Evolutionary conservation across 495 filamentous ascomycete species (phyloP).

Genomic region (Aspergillus avenaceus): DNA sequence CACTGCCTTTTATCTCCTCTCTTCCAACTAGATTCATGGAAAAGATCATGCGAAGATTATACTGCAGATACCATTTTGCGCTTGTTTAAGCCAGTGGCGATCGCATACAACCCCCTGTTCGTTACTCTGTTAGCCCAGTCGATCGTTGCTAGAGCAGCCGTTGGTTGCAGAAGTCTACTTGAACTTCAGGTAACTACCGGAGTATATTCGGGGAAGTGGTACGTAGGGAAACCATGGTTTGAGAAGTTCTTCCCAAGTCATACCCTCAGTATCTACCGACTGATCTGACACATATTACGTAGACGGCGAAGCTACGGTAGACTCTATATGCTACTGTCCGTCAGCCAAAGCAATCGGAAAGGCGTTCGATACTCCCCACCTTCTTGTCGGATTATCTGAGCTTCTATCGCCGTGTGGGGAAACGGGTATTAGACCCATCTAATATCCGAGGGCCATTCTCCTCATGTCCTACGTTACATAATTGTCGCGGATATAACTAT

Average conservation of each 20-base stretch:
- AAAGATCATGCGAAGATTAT: background rate
- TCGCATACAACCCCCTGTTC: background rate
- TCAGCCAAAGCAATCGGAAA: background rate
- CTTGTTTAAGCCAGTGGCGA: constrained; percentile 6
- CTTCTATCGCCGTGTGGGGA: background rate
- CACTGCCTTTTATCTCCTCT: background rate
- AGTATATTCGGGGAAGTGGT: background rate
- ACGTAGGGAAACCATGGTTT: background rate
- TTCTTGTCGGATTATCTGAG: background rate
- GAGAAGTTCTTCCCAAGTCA: background rate
- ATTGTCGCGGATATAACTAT: background rate
- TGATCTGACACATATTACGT: constrained; percentile 6
- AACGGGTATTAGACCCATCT: constrained; percentile 2
- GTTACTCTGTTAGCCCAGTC: constrained; percentile 6
- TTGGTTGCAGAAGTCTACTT: constrained; percentile 16
- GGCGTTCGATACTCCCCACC: background rate
- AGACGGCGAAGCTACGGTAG: background rate
- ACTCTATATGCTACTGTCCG: background rate
- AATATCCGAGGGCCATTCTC: background rate
- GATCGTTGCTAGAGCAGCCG: constrained; percentile 12
- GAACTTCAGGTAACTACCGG: constrained; percentile 1
- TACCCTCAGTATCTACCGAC: background rate
- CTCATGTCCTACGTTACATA: background rate
- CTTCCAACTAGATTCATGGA: background rate
- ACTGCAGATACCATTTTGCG: too few species aligned